phyloP scores from a whole-genome alignment of 2,329 filamentous ascomycete genomes.

The Nigrospora osmanthi region DNA sequence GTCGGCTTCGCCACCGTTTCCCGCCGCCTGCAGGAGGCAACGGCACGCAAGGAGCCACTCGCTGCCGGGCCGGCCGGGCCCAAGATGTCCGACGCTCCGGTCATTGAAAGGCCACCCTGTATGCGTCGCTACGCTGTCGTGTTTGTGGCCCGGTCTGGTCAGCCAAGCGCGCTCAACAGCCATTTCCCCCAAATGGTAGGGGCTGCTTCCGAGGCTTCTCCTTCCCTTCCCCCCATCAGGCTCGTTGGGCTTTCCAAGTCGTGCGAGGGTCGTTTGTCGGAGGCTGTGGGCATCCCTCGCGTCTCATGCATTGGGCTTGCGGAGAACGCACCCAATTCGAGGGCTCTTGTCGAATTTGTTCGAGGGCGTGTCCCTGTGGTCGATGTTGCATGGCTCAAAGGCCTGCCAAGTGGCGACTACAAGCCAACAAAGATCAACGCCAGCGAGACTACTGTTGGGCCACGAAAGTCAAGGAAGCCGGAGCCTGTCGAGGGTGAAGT shows the following conservation, averaged over 20 bases:
- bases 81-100: too few species aligned
- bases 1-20: conserved; percentile 59
- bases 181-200: conserved; percentile 51
- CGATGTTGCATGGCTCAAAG: conserved; percentile 48
- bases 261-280: conserved; percentile 49
- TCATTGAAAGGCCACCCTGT: background rate
- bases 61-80: background rate
- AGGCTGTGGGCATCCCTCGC: conserved; percentile 51
- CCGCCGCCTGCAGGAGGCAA: conserved; percentile 42
- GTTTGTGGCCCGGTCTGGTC: conserved; percentile 50
- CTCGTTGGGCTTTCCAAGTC: conserved; percentile 56
- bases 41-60: conserved; percentile 10
- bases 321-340: conserved; percentile 46
- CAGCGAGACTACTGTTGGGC: conserved; percentile 30
- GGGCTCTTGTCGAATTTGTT: conserved; percentile 49
- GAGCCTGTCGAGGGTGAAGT: too few species aligned
- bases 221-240: conserved; percentile 33
- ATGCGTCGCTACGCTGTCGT: conserved; percentile 37
- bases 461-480: too few species aligned
- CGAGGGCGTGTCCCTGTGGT: conserved; percentile 42
- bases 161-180: conserved; percentile 48
- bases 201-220: conserved; percentile 36
- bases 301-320: conserved; percentile 57
- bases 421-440: conserved; percentile 38
- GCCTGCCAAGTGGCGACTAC: conserved; percentile 31